Base-by-base conservation (phyloP, 352 stramenopile genomes). In the Hyaloperonospora brassicae region DNA sequence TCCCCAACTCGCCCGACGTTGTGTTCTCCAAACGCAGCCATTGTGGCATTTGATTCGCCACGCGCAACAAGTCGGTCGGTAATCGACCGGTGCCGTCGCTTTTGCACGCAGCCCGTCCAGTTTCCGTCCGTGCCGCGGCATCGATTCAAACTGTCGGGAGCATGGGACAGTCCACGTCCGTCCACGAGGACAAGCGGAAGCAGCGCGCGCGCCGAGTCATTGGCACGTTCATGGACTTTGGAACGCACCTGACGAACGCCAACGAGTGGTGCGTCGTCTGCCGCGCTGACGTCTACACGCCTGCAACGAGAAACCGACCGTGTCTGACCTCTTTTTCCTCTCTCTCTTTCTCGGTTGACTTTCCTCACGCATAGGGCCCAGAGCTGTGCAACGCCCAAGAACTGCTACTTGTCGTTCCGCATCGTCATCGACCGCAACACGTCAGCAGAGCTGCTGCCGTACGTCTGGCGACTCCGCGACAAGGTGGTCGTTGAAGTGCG, bases 401-500 rank as follows among this genome's bases (percentile, higher is more conserved):
- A 76, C 22, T 90, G 79, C 55, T 76, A 82, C 39, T 53, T 90
- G 42, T 73, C 76, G 51, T 90, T 90, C 49, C 77, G 76, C 54
- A 71, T 90, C 41, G 65, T 90, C 5, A 59, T 90, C n/a, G 75
- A 87, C 47, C 64, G 76, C 4, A 72, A 76, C 22, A 59, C 85
- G 12, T 75, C 79, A 44, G 55, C 68, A 0, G 73, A 90, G 44
- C 50, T 90, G 40, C 57, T 90, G 59, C 79, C 79, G 38, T 87
- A 87, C 47, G 62, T 90, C 38, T 90, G 79, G 79, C 69, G 72
- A 17, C 71, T 87, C 10, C 70, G 71, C 9, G 73, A 73, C 45
- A 90, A 87, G 55, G 77, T 90, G 49, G 47, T 74, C 31, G 54
- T 90, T 17, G 79, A 90, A 63, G 79, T 82, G 46, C 75, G 79